These are phyloP conservation scores for Volvariella volvacea DNA, from an alignment of 1,284 basidiomycete genomes.

Conservation along the genomic window DNA sequence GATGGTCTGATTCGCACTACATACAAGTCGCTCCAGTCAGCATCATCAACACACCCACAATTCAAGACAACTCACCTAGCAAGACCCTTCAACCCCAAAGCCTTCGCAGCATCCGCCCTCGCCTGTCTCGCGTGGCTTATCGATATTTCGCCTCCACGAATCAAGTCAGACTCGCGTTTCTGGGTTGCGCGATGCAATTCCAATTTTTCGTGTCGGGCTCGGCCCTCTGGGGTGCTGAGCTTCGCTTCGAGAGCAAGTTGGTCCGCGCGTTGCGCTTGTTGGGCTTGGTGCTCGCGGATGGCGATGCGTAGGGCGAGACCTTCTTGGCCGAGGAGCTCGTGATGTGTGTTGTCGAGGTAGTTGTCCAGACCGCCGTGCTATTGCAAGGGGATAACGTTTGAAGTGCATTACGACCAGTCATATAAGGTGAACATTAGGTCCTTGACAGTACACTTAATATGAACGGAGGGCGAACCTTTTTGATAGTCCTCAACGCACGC, in stretches of 20 bases:
- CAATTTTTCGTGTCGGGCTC: too few species aligned
- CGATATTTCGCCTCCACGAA: too few species aligned
- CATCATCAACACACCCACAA: too few species aligned
- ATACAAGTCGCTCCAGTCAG: too few species aligned
- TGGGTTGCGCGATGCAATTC: too few species aligned
- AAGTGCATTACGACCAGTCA: too few species aligned
- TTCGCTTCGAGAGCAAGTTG: too few species aligned
- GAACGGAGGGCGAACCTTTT: slow-evolving; percentile 48
- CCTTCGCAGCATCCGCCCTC: slow-evolving; percentile 18
- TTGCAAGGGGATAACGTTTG: not conserved
- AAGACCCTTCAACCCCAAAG: slow-evolving; percentile 17
- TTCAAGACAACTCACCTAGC: slow-evolving; percentile 20
- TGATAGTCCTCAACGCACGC: slow-evolving; percentile 69
- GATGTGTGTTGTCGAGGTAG: slow-evolving; percentile 64
- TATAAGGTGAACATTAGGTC: slow-evolving; percentile 1
- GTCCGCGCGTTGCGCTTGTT: too few species aligned
- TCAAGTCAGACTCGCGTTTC: too few species aligned
- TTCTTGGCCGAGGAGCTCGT: slow-evolving; percentile 62
- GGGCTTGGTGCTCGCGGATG: slow-evolving; percentile 25
- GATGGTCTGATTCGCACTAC: too few species aligned
- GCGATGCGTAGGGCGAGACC: slow-evolving; percentile 67
- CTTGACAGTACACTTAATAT: too few species aligned
- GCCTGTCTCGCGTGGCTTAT: slow-evolving; percentile 3
- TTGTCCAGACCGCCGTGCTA: slow-evolving; percentile 76
- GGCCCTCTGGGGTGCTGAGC: too few species aligned